These are phyloP conservation scores for Tuber aestivum DNA, from an alignment of 495 filamentous ascomycete species.

Conservation along the genomic window DNA sequence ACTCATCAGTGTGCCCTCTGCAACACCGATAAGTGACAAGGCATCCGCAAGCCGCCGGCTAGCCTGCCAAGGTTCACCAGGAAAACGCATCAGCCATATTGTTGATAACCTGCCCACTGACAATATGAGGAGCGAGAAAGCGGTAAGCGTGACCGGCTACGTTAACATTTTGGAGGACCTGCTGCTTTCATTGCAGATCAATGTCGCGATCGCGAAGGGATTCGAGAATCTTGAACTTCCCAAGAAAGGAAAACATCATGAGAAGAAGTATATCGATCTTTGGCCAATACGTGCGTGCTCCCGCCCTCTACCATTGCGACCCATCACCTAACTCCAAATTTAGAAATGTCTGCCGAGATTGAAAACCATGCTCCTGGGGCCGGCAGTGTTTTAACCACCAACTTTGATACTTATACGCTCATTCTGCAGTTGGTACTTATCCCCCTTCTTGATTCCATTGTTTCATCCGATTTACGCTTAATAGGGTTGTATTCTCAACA, in stretches of 20 bases:
- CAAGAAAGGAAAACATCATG: conserved; percentile 49
- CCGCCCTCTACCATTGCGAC: neutral
- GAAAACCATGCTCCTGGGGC: conserved; percentile 47
- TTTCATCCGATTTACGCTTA: neutral
- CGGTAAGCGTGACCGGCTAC: conserved; percentile 63
- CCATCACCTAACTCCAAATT: conserved; percentile 6
- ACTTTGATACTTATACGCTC: conserved; percentile 86
- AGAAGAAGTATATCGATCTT: conserved; percentile 77
- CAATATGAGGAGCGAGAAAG: conserved; percentile 54
- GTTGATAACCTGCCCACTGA: conserved; percentile 54
- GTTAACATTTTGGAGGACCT: conserved; percentile 80
- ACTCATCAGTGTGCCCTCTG: conserved; percentile 48
- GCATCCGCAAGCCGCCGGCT: conserved; percentile 43
- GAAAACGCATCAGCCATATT: conserved; percentile 22
- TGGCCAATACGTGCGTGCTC: conserved; percentile 76
- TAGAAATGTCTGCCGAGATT: conserved; percentile 68
- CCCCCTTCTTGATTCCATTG: neutral
- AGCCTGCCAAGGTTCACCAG: conserved; percentile 24
- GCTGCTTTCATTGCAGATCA: conserved; percentile 68
- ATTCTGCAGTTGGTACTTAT: conserved; percentile 62
- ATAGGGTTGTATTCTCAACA: conserved; percentile 70
- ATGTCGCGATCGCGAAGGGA: conserved; percentile 79
- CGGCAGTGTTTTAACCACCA: conserved; percentile 71
- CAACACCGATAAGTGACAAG: conserved; percentile 13
- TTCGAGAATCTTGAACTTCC: conserved; percentile 73